Base-by-base conservation (phyloP, 129 eudicot species). In the Calendula officinalis region DNA sequence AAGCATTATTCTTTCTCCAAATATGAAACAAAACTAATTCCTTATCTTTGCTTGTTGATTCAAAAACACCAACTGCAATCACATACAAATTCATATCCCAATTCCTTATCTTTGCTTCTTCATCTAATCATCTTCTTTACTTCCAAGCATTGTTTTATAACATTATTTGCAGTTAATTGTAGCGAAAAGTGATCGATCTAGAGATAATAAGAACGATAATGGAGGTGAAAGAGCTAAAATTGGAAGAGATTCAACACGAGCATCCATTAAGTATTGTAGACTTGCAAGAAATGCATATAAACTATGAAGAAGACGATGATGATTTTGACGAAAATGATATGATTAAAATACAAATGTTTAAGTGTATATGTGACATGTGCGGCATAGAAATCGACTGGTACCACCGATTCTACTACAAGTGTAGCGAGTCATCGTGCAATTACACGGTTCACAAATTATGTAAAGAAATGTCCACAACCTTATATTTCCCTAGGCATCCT, bases 351-450 rank as follows among this genome's bases (percentile, higher is more conserved):
- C 41, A 62, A 35, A 47, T 8, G 0, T 62, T 62, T 45, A 9
- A 62, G 11, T 6, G 41, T 48, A 30, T 3, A 33, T 62, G 68
- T 33, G 68, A 5, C 30, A 46, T 47, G 34, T 62, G 43, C 13
- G 68, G 55, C 3, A 7, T 11, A 27, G 6, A 2, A 45, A 45
- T 62, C 27, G 39, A 30, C 4, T 43, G 51, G 55, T 62, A 62
- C 55, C 68, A 62, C 12, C 17, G 56, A 47, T 6, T 30, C 35
- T 62, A 62, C 43, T 45, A 62, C 68, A 62, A 30, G 17, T 62
- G 67, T 62, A 62, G 49, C 34, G 27, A 17, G n/a, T 39, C 64
- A 17, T 43, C 67, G 12, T 62, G 67, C 22, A 4, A 47, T 34
- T 43, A 22, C 41, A 17, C 53, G 50, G 12, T 43, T 34, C 67